Evolutionary conservation across 2,329 filamentous ascomycete species (phyloP).

Genomic region (Aspergillus awamori): DNA sequence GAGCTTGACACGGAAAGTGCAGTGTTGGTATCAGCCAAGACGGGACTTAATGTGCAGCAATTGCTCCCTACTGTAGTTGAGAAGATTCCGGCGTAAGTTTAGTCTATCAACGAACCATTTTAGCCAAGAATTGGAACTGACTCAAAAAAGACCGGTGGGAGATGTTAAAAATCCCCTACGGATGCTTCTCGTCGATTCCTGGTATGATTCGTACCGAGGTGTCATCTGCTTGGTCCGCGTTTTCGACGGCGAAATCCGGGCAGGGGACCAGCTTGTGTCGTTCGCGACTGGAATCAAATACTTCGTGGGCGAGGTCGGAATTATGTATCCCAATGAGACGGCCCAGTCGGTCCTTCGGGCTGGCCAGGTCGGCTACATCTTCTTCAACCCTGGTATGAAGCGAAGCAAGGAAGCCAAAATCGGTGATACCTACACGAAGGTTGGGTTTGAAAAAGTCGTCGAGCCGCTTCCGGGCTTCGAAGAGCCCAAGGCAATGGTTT

Average conservation of each 20-base stretch:
- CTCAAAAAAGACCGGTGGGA: constrained; percentile 62
- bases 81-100: constrained; percentile 69
- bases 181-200: constrained; percentile 91
- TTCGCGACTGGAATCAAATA: constrained; percentile 89
- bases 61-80: constrained; percentile 85
- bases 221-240: constrained; percentile 88
- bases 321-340: constrained; percentile 88
- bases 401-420: constrained; percentile 92
- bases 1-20: constrained; percentile 79
- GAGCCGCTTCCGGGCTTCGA: constrained; percentile 88
- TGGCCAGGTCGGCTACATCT: constrained; percentile 94
- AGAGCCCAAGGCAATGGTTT: constrained; percentile 98
- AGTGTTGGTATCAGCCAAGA: constrained; percentile 87
- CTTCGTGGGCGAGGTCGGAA: constrained; percentile 92
- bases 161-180: constrained; percentile 73
- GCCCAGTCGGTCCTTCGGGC: constrained; percentile 79
- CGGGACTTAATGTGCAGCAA: constrained; percentile 81
- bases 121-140: constrained; percentile 23
- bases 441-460: constrained; percentile 74
- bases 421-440: constrained; percentile 88
- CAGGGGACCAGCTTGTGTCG: constrained; percentile 84
- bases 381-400: constrained; percentile 99
- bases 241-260: constrained; percentile 81
- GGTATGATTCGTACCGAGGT: constrained; percentile 96
- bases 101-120: not conserved